Percentiles rank a stretch among this genome's conserved stretches.
Evolutionary conservation across 441 rosid genomes (phyloP).

Genomic region (Bocquillonia castaneifolia): DNA sequence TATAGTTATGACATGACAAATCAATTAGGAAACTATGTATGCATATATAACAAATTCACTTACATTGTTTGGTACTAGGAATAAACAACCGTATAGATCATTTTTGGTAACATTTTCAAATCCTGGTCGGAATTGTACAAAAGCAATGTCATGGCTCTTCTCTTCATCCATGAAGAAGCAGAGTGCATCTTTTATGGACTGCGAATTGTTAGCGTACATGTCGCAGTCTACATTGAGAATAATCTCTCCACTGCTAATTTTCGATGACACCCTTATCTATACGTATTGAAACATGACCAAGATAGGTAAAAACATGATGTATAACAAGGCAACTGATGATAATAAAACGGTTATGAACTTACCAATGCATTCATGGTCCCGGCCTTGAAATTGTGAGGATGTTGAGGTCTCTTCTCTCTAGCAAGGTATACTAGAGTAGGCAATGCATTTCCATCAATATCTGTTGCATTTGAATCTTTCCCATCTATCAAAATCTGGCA

Average conservation of each 20-base stretch:
- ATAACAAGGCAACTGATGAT: background rate
- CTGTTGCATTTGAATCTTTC: slow-evolving; percentile 28
- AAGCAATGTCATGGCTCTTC: slow-evolving; percentile 51
- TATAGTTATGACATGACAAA: background rate
- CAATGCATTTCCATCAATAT: slow-evolving; percentile 28
- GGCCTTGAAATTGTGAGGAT: slow-evolving; percentile 70
- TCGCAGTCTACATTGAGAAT: slow-evolving; percentile 73
- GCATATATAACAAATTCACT: background rate
- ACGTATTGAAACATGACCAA: background rate
- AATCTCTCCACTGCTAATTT: slow-evolving; percentile 51
- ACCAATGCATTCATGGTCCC: slow-evolving; percentile 84
- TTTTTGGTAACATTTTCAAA: slow-evolving; percentile 50
- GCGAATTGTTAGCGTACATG: slow-evolving; percentile 68
- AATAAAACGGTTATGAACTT: background rate
- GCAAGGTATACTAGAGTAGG: slow-evolving; percentile 71
- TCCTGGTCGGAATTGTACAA: slow-evolving; percentile 57
- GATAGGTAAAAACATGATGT: background rate
- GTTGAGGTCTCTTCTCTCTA: slow-evolving; percentile 62
- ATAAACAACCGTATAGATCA: slow-evolving; percentile 40
- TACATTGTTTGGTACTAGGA: slow-evolving; percentile 35
- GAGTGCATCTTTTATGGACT: slow-evolving; percentile 49
- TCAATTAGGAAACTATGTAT: background rate
- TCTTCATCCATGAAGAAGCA: slow-evolving; percentile 77
- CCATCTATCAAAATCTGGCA: slow-evolving; percentile 54
- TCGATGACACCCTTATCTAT: slow-evolving; percentile 65